Evolutionary conservation across 495 filamentous ascomycete species (phyloP).

Genomic region (Neurospora sp.): DNA sequence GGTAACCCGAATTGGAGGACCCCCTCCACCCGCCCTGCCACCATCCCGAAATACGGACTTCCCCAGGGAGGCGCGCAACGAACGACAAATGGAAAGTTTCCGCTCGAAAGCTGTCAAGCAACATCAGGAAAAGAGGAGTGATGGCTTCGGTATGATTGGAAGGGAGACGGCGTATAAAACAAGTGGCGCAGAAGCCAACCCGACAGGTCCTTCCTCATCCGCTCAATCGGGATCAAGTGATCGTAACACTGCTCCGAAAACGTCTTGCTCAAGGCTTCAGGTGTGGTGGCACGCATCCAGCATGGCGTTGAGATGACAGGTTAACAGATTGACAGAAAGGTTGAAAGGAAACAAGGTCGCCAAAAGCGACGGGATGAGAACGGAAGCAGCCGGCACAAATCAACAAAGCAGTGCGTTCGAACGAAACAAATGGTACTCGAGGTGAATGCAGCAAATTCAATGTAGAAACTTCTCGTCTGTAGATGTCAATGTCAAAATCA

Average conservation of each 20-base stretch:
- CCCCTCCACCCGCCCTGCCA: neutral
- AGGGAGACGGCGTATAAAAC: neutral
- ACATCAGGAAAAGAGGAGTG: neutral
- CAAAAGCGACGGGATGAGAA: neutral
- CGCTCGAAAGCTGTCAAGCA: neutral
- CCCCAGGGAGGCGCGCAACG: neutral
- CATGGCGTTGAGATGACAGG: neutral
- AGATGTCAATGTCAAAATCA: neutral
- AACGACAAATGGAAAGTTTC: neutral
- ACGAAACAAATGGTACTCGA: neutral
- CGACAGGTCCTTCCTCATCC: neutral
- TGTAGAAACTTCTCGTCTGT: neutral
- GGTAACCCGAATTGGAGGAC: neutral
- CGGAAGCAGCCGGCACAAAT: neutral
- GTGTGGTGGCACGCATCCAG: neutral
- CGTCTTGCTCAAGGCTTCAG: neutral
- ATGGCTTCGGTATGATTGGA: neutral
- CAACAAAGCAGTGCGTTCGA: neutral
- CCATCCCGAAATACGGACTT: neutral
- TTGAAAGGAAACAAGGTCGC: too few species aligned
- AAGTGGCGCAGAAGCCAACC: neutral
- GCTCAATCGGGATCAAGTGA: neutral
- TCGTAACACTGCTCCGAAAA: neutral
- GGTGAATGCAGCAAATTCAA: neutral
- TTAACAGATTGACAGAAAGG: neutral